Conservation (phyloP, 345 rosid genomes). For the Brassica nigra region DNA sequence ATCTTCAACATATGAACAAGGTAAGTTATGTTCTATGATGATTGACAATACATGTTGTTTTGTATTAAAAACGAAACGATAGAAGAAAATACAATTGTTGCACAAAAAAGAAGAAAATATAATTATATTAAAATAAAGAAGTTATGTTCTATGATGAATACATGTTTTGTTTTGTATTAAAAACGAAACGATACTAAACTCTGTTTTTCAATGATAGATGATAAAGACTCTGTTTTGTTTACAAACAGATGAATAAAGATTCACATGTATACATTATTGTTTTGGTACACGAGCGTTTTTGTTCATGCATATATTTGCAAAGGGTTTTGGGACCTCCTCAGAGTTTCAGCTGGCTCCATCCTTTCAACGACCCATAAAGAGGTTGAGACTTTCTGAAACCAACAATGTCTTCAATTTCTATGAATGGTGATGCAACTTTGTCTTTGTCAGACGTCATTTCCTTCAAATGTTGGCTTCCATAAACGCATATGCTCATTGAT, state of each 20-base stretch:
- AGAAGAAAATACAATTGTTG: background rate
- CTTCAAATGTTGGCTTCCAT: background rate
- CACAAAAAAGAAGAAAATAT: background rate
- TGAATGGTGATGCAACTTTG: constrained; percentile 25
- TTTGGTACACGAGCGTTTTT: background rate
- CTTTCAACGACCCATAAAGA: constrained; percentile 77
- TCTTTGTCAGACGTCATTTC: constrained; percentile 27
- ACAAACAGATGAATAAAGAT: too few species aligned
- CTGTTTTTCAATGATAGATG: background rate
- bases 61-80: background rate
- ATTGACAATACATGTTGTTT: background rate
- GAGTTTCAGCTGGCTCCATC: constrained; percentile 51
- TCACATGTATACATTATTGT: background rate
- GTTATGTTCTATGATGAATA: background rate
- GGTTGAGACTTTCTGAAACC: constrained; percentile 78
- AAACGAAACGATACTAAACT: background rate
- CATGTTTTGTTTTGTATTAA: background rate
- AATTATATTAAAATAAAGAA: too few species aligned
- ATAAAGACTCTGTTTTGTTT: background rate
- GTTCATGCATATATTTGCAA: background rate
- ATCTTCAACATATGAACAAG: background rate
- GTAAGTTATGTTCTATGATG: background rate
- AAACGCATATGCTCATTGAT: background rate
- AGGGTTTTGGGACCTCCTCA: constrained; percentile 15
- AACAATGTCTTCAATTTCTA: constrained; percentile 57